Evolutionary conservation across 805 yeast genomes (phyloP).

Genomic region (Saccharomycopsis malanga): DNA sequence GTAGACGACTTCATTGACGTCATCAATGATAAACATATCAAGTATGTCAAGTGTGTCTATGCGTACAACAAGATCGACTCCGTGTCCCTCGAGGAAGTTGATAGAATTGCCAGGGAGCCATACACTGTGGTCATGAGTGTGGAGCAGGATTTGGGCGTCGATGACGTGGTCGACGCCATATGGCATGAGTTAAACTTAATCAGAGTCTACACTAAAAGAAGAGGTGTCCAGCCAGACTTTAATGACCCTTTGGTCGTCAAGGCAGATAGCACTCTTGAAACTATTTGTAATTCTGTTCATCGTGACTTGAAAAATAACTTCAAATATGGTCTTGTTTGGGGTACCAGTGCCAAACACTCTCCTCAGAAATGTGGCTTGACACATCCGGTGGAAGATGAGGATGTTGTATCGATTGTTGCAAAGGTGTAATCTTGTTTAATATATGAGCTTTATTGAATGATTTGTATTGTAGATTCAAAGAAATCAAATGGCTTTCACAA

Average conservation of each 20-base stretch:
- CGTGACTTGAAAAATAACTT: constrained; percentile 87
- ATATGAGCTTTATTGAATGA: too few relatives aligned
- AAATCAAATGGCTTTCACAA: too few relatives aligned
- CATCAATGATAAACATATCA: constrained; percentile 79
- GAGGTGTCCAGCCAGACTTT: constrained; percentile 77
- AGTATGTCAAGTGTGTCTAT: constrained; percentile 85
- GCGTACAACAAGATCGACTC: constrained; percentile 95
- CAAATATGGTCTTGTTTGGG: constrained; percentile 96
- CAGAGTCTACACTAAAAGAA: constrained; percentile 79
- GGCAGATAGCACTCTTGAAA: constrained; percentile 67
- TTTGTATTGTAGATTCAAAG: too few relatives aligned
- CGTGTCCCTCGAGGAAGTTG: constrained; percentile 90
- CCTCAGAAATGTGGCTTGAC: constrained; percentile 93
- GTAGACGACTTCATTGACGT: constrained; percentile 91
- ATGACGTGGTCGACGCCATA: constrained; percentile 84
- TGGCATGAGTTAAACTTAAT: constrained; percentile 69
- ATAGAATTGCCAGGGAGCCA: constrained; percentile 85
- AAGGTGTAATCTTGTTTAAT: constrained; percentile 34
- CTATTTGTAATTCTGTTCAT: constrained; percentile 87
- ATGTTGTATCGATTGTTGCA: constrained; percentile 85
- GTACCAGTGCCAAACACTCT: constrained; percentile 86
- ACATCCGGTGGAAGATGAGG: constrained; percentile 85
- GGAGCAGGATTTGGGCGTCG: constrained; percentile 76
- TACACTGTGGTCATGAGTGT: constrained; percentile 93
- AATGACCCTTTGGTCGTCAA: constrained; percentile 89